phyloP scores from a whole-genome alignment of 306 rosid genomes.

The Coriaria nepalensis region DNA sequence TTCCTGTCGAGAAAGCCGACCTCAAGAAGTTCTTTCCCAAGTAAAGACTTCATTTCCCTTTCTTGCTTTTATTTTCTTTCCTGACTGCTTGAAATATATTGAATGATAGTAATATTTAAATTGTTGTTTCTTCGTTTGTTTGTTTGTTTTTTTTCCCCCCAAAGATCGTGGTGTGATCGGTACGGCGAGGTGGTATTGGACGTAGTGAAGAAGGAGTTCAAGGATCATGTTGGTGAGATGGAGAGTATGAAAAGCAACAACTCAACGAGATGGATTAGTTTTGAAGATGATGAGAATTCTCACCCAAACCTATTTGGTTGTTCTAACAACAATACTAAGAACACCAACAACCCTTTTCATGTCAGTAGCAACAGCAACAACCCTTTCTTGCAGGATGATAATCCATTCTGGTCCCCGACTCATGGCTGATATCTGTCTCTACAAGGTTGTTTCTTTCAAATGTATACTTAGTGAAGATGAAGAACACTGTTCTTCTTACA shows the following conservation, averaged over 20 bases:
- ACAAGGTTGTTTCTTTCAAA: no score
- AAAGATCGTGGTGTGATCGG: slow-evolving; percentile 67
- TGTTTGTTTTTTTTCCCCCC: not conserved
- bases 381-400: slow-evolving; percentile 24
- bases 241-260: slow-evolving; percentile 46
- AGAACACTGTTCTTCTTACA: no score
- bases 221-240: slow-evolving; percentile 64
- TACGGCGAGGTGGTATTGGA: slow-evolving; percentile 61
- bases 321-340: slow-evolving; percentile 6
- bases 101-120: no score
- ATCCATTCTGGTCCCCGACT: slow-evolving; percentile 35
- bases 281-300: slow-evolving; percentile 57
- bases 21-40: slow-evolving; percentile 42
- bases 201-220: slow-evolving; percentile 79
- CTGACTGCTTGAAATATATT: no score
- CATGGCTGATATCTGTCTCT: slow-evolving; percentile 4
- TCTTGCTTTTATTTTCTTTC: no score
- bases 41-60: slow-evolving; percentile 14
- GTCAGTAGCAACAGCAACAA: not conserved
- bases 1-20: slow-evolving; percentile 45
- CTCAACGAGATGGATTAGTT: slow-evolving; percentile 62
- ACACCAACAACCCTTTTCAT: slow-evolving; percentile 25
- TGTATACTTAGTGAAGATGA: no score
- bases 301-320: slow-evolving; percentile 60
- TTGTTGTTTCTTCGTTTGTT: not conserved